Evolutionary conservation across 108 stramenopile species (phyloP).

Genomic region (Fragilaria radians): DNA sequence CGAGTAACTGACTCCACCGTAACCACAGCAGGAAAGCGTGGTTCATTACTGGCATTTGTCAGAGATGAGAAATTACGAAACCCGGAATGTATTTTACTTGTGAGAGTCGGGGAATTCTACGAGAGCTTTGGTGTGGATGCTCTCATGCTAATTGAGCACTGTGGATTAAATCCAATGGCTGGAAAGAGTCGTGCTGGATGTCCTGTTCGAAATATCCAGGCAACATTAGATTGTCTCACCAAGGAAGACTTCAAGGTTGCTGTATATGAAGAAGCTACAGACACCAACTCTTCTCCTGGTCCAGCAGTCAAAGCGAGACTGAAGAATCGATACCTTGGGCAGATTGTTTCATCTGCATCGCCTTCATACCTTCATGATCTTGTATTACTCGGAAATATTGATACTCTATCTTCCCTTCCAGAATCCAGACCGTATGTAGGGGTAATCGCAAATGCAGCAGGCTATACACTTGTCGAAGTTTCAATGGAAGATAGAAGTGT

Average conservation of each 20-base stretch:
- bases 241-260: constrained; percentile 81
- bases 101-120: constrained; percentile 95
- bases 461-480: constrained; percentile 74
- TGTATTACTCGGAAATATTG: constrained; percentile 37
- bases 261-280: constrained; percentile 82
- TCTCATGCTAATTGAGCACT: constrained; percentile 87
- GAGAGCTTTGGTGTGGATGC: constrained; percentile 96
- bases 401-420: constrained; percentile 16
- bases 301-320: constrained; percentile 17
- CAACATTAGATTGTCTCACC: constrained; percentile 84
- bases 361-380: constrained; percentile 90
- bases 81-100: constrained; percentile 54
- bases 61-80: constrained; percentile 57
- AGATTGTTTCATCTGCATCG: constrained; percentile 86
- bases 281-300: constrained; percentile 19
- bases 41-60: constrained; percentile 55
- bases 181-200: constrained; percentile 89
- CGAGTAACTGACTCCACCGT: background rate
- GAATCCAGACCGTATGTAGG: constrained; percentile 71
- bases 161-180: constrained; percentile 95
- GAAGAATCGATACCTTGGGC: constrained; percentile 68
- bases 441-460: constrained; percentile 54
- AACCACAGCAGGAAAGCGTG: constrained; percentile 28
- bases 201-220: constrained; percentile 84
- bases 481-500: constrained; percentile 63